A percentile compares a stretch with the other conserved stretches of the same genome.
phyloP scores from a whole-genome alignment of 257 asterid species.

The Voacanga thouarsii region DNA sequence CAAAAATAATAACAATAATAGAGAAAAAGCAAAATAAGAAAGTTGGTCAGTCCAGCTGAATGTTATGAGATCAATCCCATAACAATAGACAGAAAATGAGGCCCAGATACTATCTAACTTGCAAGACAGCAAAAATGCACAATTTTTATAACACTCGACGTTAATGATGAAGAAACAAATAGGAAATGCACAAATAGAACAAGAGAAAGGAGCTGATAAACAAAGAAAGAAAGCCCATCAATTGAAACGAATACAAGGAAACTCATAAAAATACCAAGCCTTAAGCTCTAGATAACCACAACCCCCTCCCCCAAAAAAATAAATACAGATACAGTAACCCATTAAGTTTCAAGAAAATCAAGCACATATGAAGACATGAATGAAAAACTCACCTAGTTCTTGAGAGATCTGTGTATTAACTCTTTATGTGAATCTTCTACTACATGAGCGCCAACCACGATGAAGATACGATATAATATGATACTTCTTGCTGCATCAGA shows the following conservation, averaged over 20 bases:
- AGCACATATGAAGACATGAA: neutral
- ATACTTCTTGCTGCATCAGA: constrained; percentile 6
- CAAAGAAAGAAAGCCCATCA: neutral
- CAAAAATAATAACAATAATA: neutral
- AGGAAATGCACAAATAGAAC: neutral
- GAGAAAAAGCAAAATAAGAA: neutral
- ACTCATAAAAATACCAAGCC: neutral
- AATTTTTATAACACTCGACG: neutral
- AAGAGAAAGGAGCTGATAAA: neutral
- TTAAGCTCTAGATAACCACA: neutral
- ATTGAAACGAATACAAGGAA: neutral
- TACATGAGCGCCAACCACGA: constrained; percentile 1
- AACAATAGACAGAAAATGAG: neutral
- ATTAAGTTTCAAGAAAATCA: constrained; percentile 1
- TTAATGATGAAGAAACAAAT: neutral
- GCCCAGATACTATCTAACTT: neutral
- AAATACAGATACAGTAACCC: neutral
- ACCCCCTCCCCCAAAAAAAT: neutral
- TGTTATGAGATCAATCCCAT: neutral
- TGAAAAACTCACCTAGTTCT: constrained; percentile 9
- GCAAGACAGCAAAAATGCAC: neutral
- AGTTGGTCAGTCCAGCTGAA: neutral
- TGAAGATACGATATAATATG: neutral
- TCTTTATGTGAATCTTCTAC: constrained; percentile 7
- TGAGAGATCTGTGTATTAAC: constrained; percentile 16